Conservation (phyloP, 129 eudicot genomes). For the Dittrichia graveolens region DNA sequence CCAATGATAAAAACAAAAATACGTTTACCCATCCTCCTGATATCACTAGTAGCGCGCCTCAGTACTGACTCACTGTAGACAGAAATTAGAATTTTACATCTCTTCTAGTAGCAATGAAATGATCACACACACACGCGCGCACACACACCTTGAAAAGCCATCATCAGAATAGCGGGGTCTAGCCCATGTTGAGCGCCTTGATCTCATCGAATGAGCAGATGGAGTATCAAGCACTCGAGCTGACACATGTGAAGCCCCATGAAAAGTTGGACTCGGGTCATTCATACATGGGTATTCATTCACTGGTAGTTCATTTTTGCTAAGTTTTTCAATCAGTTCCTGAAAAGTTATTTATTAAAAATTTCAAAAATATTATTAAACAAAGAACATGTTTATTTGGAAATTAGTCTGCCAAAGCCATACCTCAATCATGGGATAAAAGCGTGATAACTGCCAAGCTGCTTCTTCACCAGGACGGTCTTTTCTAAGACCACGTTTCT, state of each 20-base stretch:
- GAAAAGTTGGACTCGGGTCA: conserved; percentile 84
- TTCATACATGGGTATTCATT: conserved; percentile 93
- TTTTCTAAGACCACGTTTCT: conserved; percentile 68
- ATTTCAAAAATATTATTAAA: not conserved
- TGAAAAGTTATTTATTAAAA: conserved; percentile 28
- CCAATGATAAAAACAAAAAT: conserved; percentile 89
- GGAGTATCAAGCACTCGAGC: conserved; percentile 49
- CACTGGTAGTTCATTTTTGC: conserved; percentile 76
- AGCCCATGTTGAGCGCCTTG: conserved; percentile 79
- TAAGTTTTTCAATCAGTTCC: conserved; percentile 82
- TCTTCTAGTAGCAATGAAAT: not conserved
- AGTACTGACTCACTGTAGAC: conserved; percentile 70
- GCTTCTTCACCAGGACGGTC: conserved; percentile 79
- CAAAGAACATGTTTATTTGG: not conserved
- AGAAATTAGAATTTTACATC: conserved; percentile 9
- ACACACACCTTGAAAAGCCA: conserved; percentile 75
- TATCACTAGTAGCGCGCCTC: conserved; percentile 73
- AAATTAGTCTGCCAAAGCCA: not conserved
- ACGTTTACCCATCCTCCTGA: conserved; percentile 83
- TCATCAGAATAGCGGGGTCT: conserved; percentile 80
- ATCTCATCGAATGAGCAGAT: conserved; percentile 74
- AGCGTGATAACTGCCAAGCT: conserved; percentile 84
- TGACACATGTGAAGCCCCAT: conserved; percentile 62
- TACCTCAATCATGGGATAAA: conserved; percentile 95
- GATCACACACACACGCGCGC: not conserved